Evolutionary conservation across 1,139 yeast species (phyloP).

Genomic region (Suhomyces chickasaworum): DNA sequence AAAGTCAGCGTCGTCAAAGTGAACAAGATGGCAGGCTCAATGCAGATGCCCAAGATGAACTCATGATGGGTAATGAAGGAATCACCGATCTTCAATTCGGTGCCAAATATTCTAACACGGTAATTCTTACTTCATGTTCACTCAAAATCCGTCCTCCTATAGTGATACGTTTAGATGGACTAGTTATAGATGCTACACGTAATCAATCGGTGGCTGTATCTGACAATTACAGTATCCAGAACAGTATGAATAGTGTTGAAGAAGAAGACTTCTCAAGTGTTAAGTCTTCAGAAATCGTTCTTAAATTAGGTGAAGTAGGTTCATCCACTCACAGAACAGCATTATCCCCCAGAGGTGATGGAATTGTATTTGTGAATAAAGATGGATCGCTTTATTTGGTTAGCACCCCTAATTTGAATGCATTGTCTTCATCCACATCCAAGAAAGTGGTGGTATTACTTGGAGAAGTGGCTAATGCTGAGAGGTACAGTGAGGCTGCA

Average conservation of each 20-base stretch:
- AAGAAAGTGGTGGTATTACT: conserved; percentile 65
- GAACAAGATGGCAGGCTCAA: conserved; percentile 20
- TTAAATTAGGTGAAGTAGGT: conserved; percentile 78
- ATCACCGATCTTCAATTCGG: conserved; percentile 79
- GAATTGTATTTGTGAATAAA: conserved; percentile 76
- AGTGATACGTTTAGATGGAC: conserved; percentile 40
- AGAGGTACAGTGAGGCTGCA: conserved; percentile 69
- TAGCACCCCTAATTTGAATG: conserved; percentile 58
- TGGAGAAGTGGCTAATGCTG: conserved; percentile 78
- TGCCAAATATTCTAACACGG: conserved; percentile 34
- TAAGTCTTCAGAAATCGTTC: conserved; percentile 35
- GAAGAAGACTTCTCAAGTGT: conserved; percentile 25
- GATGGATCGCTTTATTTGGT: conserved; percentile 75
- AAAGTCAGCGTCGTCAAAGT: conserved; percentile 16
- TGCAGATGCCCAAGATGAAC: conserved; percentile 25
- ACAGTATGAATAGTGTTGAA: conserved; percentile 20
- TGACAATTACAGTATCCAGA: conserved; percentile 19
- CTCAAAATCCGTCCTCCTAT: conserved; percentile 41
- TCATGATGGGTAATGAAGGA: conserved; percentile 76
- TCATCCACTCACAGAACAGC: conserved; percentile 71
- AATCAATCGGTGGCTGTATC: conserved; percentile 10
- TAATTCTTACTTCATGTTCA: conserved; percentile 42
- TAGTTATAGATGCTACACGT: conserved; percentile 29
- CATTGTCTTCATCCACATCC: conserved; percentile 16
- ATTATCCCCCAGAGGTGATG: conserved; percentile 84